A percentile compares a stretch with the other conserved stretches of the same genome.
Conservation (phyloP, 345 rosid genomes). For the Eucalyptus tenuipes region DNA sequence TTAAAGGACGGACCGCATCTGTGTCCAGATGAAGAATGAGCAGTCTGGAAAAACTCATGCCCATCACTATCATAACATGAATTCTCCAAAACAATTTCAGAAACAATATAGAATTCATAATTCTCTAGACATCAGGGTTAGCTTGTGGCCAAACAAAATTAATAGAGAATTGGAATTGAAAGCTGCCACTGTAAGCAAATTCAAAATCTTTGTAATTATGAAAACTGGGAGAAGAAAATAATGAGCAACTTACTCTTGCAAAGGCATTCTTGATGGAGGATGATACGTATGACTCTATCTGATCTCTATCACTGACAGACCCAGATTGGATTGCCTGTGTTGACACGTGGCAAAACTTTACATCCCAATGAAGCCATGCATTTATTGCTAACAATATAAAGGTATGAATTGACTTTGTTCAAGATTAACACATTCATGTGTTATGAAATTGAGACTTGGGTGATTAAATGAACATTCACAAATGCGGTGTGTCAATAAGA, state of each 20-base stretch:
- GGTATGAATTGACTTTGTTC: neutral
- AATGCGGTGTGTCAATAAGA: neutral
- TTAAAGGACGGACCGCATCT: neutral
- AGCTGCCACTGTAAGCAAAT: neutral
- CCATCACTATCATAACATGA: neutral
- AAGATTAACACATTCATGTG: neutral
- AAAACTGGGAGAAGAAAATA: neutral
- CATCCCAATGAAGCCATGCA: neutral
- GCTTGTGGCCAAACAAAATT: neutral
- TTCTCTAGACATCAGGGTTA: neutral
- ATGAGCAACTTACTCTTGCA: constrained; percentile 49
- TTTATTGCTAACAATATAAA: neutral
- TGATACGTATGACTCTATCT: constrained; percentile 71
- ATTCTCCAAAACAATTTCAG: neutral
- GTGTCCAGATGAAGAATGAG: neutral
- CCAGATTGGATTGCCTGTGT: constrained; percentile 51
- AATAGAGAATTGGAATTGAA: neutral
- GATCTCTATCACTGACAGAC: constrained; percentile 57
- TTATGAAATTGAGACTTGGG: neutral
- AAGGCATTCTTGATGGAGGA: constrained; percentile 77
- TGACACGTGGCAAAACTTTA: neutral
- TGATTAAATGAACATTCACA: neutral
- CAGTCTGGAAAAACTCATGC: neutral
- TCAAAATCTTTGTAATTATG: neutral
- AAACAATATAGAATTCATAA: neutral